A percentile compares a stretch with the other conserved stretches of the same genome.
Evolutionary conservation across 1,284 basidiomycete species (phyloP).

Genomic region (Rhodotorula sp.): DNA sequence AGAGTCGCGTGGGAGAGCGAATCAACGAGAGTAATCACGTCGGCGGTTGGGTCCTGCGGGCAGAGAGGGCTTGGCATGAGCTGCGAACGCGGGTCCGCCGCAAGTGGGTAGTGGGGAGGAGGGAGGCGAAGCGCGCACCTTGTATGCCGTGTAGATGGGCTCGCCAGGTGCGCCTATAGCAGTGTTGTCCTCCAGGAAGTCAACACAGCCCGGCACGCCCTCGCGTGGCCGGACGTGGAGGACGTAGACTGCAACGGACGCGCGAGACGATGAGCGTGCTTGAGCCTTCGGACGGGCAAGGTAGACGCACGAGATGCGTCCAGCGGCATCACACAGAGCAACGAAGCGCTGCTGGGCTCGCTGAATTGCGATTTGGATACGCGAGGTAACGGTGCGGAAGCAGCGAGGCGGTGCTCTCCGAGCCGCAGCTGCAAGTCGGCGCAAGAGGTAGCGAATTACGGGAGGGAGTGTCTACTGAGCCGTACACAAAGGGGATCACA

Average conservation of each 20-base stretch:
- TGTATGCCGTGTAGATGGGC: slow-evolving; percentile 2
- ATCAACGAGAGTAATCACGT: slow-evolving; percentile 10
- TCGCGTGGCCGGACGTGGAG: slow-evolving; percentile 24
- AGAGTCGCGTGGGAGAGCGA: slow-evolving; percentile 1
- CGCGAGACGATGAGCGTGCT: not conserved
- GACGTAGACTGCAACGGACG: slow-evolving; percentile 14
- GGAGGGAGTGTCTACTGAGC: too few relatives aligned
- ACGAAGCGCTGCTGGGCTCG: too few relatives aligned
- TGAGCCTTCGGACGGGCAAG: accelerated
- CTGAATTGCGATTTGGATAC: too few relatives aligned
- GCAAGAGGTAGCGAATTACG: too few relatives aligned
- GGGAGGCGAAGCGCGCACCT: slow-evolving; percentile 1
- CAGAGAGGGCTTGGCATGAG: not conserved
- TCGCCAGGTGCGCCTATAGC: not conserved
- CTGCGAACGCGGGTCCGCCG: not conserved
- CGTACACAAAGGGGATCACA: too few relatives aligned
- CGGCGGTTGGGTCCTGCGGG: not conserved
- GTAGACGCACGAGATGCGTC: slow-evolving; percentile 12
- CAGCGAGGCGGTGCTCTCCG: too few relatives aligned
- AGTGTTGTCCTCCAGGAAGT: slow-evolving; percentile 5
- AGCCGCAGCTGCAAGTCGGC: too few relatives aligned
- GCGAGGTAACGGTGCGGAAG: too few relatives aligned
- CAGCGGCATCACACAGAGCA: slow-evolving; percentile 8
- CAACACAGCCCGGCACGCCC: slow-evolving; percentile 7
- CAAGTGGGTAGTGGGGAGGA: not conserved